These are phyloP conservation scores for Yamadazyma siamensis DNA, from an alignment of 1,139 yeast species.

Conservation along the genomic window DNA sequence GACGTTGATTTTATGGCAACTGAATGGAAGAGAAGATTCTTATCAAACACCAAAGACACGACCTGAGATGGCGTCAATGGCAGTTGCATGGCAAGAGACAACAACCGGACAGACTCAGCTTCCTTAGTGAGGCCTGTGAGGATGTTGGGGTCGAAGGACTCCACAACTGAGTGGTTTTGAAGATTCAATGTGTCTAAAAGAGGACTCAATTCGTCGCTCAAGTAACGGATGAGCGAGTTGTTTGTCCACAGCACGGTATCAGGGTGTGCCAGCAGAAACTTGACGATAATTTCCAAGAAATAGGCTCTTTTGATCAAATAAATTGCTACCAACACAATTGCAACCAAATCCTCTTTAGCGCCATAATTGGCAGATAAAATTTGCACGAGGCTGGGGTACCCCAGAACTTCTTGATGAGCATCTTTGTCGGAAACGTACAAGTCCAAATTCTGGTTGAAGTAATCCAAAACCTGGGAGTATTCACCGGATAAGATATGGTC, in stretches of 20 bases:
- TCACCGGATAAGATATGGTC: constrained; percentile 20
- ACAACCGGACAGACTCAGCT: constrained; percentile 25
- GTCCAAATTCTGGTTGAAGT: constrained; percentile 12
- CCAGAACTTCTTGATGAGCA: constrained; percentile 3
- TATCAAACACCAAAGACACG: constrained; percentile 10
- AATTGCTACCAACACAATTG: constrained; percentile 16
- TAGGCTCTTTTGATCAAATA: constrained; percentile 26
- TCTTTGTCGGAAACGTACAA: constrained; percentile 2
- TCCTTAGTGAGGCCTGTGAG: constrained; percentile 20
- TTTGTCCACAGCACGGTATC: constrained; percentile 6
- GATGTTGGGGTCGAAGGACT: constrained; percentile 10
- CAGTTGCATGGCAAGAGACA: constrained; percentile 17
- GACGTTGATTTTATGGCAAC: constrained; percentile 7
- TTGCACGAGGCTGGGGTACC: constrained; percentile 7
- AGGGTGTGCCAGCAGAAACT: constrained; percentile 7
- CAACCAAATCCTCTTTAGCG: constrained; percentile 4
- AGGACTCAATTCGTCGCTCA: constrained; percentile 28
- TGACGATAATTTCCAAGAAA: constrained; percentile 20
- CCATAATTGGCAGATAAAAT: too few species aligned
- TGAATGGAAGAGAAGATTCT: constrained; percentile 8
- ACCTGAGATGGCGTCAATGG: constrained; percentile 14
- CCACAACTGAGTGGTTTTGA: constrained; percentile 2
- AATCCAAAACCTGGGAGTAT: constrained; percentile 18
- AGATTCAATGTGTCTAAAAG: constrained; percentile 22
- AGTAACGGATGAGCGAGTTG: constrained; percentile 17